A percentile compares a stretch with the other conserved stretches of the same genome.
Conservation (phyloP, 306 rosid genomes). For the Malus asiatica region DNA sequence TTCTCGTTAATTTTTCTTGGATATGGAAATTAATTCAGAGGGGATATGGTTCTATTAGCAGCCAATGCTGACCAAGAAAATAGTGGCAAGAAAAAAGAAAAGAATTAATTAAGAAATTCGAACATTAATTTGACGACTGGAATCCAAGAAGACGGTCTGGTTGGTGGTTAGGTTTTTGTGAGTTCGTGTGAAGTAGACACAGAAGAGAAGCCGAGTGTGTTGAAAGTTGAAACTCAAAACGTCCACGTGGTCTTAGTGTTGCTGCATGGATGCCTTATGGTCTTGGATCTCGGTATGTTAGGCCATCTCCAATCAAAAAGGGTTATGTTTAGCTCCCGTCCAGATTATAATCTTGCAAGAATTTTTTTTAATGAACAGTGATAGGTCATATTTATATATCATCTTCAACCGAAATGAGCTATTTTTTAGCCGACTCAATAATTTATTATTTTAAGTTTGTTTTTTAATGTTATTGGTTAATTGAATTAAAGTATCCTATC, state of each 20-base stretch:
- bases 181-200: neutral
- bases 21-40: neutral
- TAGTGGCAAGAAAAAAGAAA: neutral
- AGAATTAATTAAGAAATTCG: neutral
- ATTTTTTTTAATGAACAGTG: too few relatives aligned
- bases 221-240: neutral
- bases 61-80: neutral
- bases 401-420: accelerated
- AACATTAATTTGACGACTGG: neutral
- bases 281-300: too few relatives aligned
- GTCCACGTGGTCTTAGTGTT: neutral
- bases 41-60: neutral
- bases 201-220: neutral
- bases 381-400: too few relatives aligned
- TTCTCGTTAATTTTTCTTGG: neutral
- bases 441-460: too few relatives aligned
- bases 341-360: too few relatives aligned
- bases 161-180: neutral
- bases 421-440: too few relatives aligned
- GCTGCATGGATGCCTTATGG: neutral
- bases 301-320: too few relatives aligned
- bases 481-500: too few relatives aligned
- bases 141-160: neutral
- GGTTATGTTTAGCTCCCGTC: too few relatives aligned
- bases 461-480: too few relatives aligned